Conservation (phyloP, 495 filamentous ascomycete genomes). For the Acidiella bohemica region DNA sequence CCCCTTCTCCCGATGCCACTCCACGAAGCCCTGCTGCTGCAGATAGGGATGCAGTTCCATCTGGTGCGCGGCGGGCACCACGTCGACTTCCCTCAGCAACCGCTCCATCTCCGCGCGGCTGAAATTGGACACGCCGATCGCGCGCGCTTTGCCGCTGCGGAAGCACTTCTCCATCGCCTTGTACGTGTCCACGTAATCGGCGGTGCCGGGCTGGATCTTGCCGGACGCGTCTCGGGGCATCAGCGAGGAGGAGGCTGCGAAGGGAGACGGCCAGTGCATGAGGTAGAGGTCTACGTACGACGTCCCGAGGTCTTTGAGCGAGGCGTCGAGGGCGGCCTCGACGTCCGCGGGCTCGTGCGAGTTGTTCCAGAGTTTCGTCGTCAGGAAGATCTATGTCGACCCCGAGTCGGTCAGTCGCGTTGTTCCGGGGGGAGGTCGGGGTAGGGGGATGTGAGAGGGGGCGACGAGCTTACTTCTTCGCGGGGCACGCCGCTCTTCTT, state of each 20-base stretch:
- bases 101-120: constrained; percentile 52
- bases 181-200: constrained; percentile 28
- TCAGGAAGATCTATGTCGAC: constrained; percentile 23
- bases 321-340: constrained; percentile 18
- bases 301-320: constrained; percentile 18
- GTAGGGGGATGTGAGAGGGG: too few relatives aligned
- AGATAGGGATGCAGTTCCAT: constrained; percentile 39
- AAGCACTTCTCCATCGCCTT: constrained; percentile 51
- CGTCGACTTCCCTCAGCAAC: constrained; percentile 43
- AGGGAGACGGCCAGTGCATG: constrained; percentile 30
- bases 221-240: constrained; percentile 23
- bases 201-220: constrained; percentile 19
- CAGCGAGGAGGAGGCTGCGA: constrained; percentile 17
- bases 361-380: constrained; percentile 27
- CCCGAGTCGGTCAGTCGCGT: too few relatives aligned
- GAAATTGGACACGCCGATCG: constrained; percentile 72
- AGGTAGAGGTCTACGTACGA: constrained; percentile 29
- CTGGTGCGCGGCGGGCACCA: constrained; percentile 30
- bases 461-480: too few relatives aligned
- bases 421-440: too few relatives aligned
- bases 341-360: constrained; percentile 22
- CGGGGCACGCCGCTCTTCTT: constrained; percentile 20
- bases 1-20: constrained; percentile 41
- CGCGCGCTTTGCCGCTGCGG: constrained; percentile 42
- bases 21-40: constrained; percentile 44